Base-by-base conservation (phyloP, 148 eudicot genomes). In the Cornus kousa region DNA sequence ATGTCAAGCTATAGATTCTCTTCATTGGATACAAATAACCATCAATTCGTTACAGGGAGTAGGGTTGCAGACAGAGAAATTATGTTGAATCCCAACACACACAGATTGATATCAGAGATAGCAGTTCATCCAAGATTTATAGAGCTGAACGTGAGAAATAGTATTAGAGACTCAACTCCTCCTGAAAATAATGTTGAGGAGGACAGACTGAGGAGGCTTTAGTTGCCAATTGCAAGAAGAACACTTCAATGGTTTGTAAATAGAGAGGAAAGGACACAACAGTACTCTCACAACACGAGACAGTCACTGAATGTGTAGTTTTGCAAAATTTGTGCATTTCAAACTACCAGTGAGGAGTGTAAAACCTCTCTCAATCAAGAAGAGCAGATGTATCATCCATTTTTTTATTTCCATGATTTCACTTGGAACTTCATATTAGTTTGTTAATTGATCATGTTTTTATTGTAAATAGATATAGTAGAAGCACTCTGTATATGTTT, bases 221-320 rank as follows among this genome's bases (percentile, higher is more conserved):
- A 97, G 98, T 78, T 89, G 39, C 90, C 94, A 31, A 94, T 94
- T 78, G 98, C 98, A 22, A 85, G 81, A 83, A 92, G 83, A 84
- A 94, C 98, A 74, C 92, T 91, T 67, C 84, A 90, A 83, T 88
- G 94, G 94, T 94, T 88, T 87, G 97, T 90, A 3, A 84, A 84
- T 66, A 86, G 87, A 89, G 93, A 90, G 71, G 79, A 55, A 57
- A 72, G 77, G 9, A 37, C 81, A 19, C 81, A 68, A 13, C 67
- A 33, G 23, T 17, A 28, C 17, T 17, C 80, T 37, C 48, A 62
- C 10, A 80, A 75, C 71, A 80, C 80, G 76, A 77, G 70, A 70
- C 28, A 28, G 71, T 74, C 69, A 71, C 48, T 75, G 22, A 65
- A 86, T 83, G 88, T 83, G 70, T 88, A 82, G 71, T 37, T 48